These are phyloP conservation scores for Amaranthus hypochondriacus DNA, from an alignment of 148 eudicot genomes.

Conservation along the genomic window DNA sequence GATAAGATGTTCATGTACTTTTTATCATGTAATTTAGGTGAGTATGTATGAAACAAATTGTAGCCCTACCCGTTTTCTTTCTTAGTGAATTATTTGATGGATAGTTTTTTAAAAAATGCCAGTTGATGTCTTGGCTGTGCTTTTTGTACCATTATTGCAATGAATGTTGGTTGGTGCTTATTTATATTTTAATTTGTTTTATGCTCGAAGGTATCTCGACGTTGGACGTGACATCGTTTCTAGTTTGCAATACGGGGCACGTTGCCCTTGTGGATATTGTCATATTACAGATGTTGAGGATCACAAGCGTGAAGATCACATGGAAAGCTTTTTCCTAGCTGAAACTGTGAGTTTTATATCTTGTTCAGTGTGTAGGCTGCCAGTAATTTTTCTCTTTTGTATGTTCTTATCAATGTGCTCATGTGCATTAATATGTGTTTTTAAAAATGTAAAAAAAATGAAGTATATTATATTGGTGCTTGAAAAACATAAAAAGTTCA, in stretches of 20 bases:
- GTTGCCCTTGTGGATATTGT: conserved; percentile 96
- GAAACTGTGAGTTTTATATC: conserved; percentile 72
- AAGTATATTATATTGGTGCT: neutral
- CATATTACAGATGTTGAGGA: conserved; percentile 93
- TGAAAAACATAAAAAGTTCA: neutral
- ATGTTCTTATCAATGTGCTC: neutral
- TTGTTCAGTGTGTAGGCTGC: neutral
- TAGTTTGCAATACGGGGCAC: conserved; percentile 91
- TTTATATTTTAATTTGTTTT: conserved; percentile 6
- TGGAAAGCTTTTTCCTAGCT: conserved; percentile 98
- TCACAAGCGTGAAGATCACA: conserved; percentile 95
- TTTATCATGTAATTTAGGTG: too few species aligned
- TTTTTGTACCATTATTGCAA: neutral
- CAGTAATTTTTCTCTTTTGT: neutral
- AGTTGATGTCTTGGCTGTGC: neutral
- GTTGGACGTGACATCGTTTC: conserved; percentile 88
- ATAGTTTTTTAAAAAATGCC: too few species aligned
- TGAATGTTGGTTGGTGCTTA: neutral
- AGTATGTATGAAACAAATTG: too few species aligned
- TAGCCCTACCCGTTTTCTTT: too few species aligned
- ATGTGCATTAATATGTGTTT: neutral
- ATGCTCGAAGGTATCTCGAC: conserved; percentile 70
- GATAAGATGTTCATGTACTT: too few species aligned
- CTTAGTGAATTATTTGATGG: too few species aligned
- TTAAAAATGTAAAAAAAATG: neutral